These are phyloP conservation scores for Kodamaea fukazawae DNA, from an alignment of 805 yeast genomes.

Conservation along the genomic window DNA sequence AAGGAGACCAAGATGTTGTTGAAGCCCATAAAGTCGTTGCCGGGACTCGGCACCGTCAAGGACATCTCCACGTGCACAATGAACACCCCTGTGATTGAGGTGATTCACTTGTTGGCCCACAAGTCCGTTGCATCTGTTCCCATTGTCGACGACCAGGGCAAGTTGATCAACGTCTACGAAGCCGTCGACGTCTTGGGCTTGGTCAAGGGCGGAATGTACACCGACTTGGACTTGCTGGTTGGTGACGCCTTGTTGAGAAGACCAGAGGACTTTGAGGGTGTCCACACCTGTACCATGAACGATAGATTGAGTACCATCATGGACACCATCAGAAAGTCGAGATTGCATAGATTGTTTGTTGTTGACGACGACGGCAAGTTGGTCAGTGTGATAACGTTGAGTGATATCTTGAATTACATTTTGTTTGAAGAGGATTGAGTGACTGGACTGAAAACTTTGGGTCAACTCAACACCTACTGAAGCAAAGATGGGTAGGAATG, in stretches of 20 bases:
- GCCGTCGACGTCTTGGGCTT: conserved; percentile 91
- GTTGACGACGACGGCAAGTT: conserved; percentile 81
- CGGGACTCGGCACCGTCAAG: conserved; percentile 54
- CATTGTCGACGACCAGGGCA: conserved; percentile 71
- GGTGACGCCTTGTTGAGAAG: conserved; percentile 95
- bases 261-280: conserved; percentile 96
- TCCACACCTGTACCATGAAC: conserved; percentile 85
- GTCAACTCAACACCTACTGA: too few species aligned
- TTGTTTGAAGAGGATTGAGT: conserved; percentile 58
- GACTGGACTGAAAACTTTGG: too few species aligned
- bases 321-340: conserved; percentile 88
- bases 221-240: conserved; percentile 84
- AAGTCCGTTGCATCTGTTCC: conserved; percentile 91
- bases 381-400: conserved; percentile 81
- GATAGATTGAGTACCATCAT: conserved; percentile 86
- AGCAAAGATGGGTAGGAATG: too few species aligned
- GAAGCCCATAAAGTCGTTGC: conserved; percentile 69
- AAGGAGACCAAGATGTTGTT: conserved; percentile 84
- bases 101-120: conserved; percentile 74
- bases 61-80: conserved; percentile 75
- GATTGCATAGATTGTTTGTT: conserved; percentile 88
- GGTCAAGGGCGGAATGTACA: conserved; percentile 91
- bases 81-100: conserved; percentile 92
- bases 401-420: conserved; percentile 85
- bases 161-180: conserved; percentile 85